Evolutionary conservation across 768 basidiomycete genomes (phyloP).

Genomic region (Trametes punicea): DNA sequence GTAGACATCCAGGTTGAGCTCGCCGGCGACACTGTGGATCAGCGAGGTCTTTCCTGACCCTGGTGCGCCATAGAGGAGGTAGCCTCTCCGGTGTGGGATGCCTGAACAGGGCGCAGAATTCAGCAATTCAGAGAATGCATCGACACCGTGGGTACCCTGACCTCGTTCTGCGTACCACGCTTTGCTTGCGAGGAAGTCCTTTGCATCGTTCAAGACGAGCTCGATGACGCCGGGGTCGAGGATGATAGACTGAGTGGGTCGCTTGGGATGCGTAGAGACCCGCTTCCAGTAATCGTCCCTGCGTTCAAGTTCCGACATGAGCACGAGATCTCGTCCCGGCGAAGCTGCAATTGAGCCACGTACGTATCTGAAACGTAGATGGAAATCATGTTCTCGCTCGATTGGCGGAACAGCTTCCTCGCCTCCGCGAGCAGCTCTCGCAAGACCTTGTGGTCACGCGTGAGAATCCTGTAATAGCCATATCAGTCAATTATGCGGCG

Average conservation of each 20-base stretch:
- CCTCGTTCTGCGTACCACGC: slow-evolving; percentile 74
- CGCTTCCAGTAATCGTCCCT: slow-evolving; percentile 47
- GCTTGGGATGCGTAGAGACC: slow-evolving; percentile 58
- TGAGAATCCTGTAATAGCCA: slow-evolving; percentile 50
- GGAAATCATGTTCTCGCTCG: slow-evolving; percentile 50
- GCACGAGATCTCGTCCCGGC: too few species aligned
- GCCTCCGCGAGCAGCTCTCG: slow-evolving; percentile 54
- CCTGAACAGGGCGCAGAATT: slow-evolving; percentile 14
- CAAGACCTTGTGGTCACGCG: slow-evolving; percentile 43
- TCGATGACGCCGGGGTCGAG: slow-evolving; percentile 69
- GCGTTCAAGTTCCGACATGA: neutral
- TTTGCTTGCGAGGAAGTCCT: slow-evolving; percentile 67
- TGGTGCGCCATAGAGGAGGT: slow-evolving; percentile 71
- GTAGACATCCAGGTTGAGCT: slow-evolving; percentile 74
- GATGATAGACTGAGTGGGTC: slow-evolving; percentile 67
- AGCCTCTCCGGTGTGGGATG: slow-evolving; percentile 81
- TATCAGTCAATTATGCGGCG: too few species aligned
- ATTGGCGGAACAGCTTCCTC: slow-evolving; percentile 46
- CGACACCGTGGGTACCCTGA: neutral
- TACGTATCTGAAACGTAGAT: slow-evolving; percentile 51
- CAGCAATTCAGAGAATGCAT: neutral
- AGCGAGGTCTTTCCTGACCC: slow-evolving; percentile 79
- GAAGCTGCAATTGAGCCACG: too few species aligned
- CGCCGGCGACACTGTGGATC: slow-evolving; percentile 73
- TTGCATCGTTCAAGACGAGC: slow-evolving; percentile 63